These are phyloP conservation scores for Fusarium tjaetaba DNA, from an alignment of 2,329 filamentous ascomycete genomes.

Conservation along the genomic window DNA sequence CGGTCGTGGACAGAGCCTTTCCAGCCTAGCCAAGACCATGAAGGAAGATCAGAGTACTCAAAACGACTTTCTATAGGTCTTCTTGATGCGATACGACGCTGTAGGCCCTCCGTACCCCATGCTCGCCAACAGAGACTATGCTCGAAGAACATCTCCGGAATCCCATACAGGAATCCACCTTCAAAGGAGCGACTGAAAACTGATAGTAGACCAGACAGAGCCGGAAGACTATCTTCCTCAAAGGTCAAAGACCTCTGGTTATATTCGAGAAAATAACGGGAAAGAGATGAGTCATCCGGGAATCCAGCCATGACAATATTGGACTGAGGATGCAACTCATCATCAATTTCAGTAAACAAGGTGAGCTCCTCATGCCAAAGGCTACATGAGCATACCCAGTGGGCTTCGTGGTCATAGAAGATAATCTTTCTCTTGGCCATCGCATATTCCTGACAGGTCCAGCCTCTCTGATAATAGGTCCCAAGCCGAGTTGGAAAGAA, in stretches of 20 bases:
- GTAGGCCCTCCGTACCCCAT: rapidly evolving
- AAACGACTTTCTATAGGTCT: rapidly evolving
- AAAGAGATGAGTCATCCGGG: neutral
- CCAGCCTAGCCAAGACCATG: conserved; percentile 27
- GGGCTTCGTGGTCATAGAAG: neutral
- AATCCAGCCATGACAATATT: neutral
- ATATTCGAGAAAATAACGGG: neutral
- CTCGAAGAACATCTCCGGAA: conserved; percentile 20
- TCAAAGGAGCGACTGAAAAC: neutral
- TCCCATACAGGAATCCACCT: conserved; percentile 9
- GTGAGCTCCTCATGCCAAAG: conserved; percentile 8
- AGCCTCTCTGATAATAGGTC: conserved; percentile 13
- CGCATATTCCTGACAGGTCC: conserved; percentile 15
- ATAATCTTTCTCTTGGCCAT: neutral
- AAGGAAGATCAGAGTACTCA: neutral
- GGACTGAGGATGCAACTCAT: neutral
- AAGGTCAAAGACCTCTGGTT: neutral
- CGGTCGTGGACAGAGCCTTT: neutral
- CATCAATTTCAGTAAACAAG: rapidly evolving
- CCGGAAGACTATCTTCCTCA: conserved; percentile 11
- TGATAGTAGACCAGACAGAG: neutral
- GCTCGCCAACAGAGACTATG: neutral
- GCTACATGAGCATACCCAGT: conserved; percentile 16
- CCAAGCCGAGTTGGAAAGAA: neutral
- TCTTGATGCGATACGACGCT: rapidly evolving